phyloP scores from a whole-genome alignment of 768 basidiomycete species.

The Harrya chromipes region DNA sequence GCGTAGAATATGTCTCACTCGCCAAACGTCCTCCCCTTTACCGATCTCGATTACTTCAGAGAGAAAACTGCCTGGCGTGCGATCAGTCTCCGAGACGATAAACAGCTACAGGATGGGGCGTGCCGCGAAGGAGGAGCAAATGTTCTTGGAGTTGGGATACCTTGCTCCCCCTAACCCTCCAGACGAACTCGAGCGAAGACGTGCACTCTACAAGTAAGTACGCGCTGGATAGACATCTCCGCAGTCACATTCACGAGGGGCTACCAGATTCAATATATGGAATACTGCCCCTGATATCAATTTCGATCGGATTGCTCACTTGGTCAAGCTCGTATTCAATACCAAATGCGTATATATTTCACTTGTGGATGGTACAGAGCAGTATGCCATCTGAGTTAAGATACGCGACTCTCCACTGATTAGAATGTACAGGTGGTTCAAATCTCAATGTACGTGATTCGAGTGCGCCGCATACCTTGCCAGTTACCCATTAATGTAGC shows the following conservation, averaged over 20 bases:
- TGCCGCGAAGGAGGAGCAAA: conserved; percentile 64
- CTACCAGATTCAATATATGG: conserved; percentile 79
- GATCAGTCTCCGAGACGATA: conserved; percentile 33
- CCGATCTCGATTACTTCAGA: conserved; percentile 41
- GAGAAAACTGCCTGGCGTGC: conserved; percentile 31
- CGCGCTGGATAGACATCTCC: not conserved
- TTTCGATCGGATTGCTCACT: conserved; percentile 91
- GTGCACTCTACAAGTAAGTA: conserved; percentile 80
- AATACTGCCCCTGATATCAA: conserved; percentile 83
- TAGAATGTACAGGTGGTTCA: conserved; percentile 65
- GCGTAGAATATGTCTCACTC: conserved; percentile 51
- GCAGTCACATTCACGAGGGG: conserved; percentile 1
- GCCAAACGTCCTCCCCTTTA: conserved; percentile 64
- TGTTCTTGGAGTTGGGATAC: conserved; percentile 62
- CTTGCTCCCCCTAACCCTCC: conserved; percentile 81
- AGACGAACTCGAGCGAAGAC: conserved; percentile 76
- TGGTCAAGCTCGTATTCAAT: conserved; percentile 90
- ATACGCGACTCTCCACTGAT: conserved; percentile 6
- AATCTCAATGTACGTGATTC: conserved; percentile 69
- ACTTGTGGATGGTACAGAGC: conserved; percentile 79
- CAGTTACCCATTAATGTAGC: conserved; percentile 2
- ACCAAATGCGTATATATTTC: conserved; percentile 83
- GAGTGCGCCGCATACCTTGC: not conserved
- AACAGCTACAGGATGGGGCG: conserved; percentile 40
- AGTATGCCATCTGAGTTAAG: conserved; percentile 46